Evolutionary conservation across 192 early-diverging fungal species (phyloP).

Genomic region (Coemansia sp.): DNA sequence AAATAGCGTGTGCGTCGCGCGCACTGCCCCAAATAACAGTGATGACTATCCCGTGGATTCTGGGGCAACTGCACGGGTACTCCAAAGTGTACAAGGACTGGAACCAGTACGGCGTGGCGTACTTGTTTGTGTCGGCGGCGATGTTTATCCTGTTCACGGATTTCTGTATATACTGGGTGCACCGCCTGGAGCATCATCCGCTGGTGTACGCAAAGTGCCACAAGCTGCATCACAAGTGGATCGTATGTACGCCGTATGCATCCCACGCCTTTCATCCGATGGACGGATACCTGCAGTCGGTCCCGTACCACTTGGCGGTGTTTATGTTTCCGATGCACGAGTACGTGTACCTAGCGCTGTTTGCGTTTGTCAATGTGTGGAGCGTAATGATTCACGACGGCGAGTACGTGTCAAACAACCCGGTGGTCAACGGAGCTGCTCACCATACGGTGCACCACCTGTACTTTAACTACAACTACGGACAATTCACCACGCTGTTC

Average conservation of each 20-base stretch:
- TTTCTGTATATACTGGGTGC: slow-evolving; percentile 95
- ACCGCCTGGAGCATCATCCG: slow-evolving; percentile 90
- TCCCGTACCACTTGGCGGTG: slow-evolving; percentile 93
- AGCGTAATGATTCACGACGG: slow-evolving; percentile 98
- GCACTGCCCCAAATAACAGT: slow-evolving; percentile 79
- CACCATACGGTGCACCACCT: slow-evolving; percentile 98
- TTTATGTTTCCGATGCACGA: slow-evolving; percentile 90
- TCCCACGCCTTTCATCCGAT: slow-evolving; percentile 94
- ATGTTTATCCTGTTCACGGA: slow-evolving; percentile 92
- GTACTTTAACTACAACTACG: slow-evolving; percentile 99
- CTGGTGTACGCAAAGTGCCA: slow-evolving; percentile 85
- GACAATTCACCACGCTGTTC: slow-evolving; percentile 98
- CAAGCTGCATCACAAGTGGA: slow-evolving; percentile 86
- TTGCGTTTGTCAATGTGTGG: slow-evolving; percentile 91
- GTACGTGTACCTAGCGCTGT: slow-evolving; percentile 81
- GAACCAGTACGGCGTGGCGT: slow-evolving; percentile 69
- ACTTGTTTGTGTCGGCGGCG: slow-evolving; percentile 62
- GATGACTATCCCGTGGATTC: slow-evolving; percentile 88
- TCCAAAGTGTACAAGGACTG: slow-evolving; percentile 78
- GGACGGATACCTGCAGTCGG: slow-evolving; percentile 92
- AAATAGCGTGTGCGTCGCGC: slow-evolving; percentile 74
- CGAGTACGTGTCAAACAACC: slow-evolving; percentile 66
- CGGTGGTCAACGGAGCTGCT: slow-evolving; percentile 81
- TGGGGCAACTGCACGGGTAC: slow-evolving; percentile 86
- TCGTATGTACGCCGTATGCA: slow-evolving; percentile 91